phyloP scores from a whole-genome alignment of 805 yeast species.

The Schwanniomyces polymorphus region DNA sequence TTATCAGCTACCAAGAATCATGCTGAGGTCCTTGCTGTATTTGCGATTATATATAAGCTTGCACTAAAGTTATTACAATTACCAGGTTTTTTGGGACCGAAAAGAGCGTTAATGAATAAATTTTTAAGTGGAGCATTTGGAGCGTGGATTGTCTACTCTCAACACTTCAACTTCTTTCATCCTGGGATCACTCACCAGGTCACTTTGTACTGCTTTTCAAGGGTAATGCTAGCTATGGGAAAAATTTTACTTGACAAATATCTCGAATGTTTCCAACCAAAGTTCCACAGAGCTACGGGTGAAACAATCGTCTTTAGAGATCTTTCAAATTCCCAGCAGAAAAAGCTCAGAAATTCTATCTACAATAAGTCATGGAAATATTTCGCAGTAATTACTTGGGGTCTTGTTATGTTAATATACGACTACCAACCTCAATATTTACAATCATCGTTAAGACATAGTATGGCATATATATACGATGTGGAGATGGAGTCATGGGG shows the following conservation, averaged over 20 bases:
- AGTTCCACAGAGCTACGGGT: constrained; percentile 12
- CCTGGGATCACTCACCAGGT: constrained; percentile 67
- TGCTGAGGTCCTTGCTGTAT: constrained; percentile 54
- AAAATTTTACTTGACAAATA: constrained; percentile 46
- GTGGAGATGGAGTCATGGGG: constrained; percentile 53
- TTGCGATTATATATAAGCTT: constrained; percentile 54
- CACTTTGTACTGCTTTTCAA: constrained; percentile 69
- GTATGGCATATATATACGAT: constrained; percentile 72
- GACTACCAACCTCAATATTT: constrained; percentile 60
- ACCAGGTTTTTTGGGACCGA: constrained; percentile 35
- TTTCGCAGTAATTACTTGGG: constrained; percentile 71
- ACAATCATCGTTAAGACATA: constrained; percentile 63
- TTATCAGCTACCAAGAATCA: constrained; percentile 55
- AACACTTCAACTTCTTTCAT: constrained; percentile 43
- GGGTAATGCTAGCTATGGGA: constrained; percentile 64
- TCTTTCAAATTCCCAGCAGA: constrained; percentile 31
- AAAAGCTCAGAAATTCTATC: constrained; percentile 24
- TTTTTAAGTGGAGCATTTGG: constrained; percentile 42
- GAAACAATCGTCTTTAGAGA: constrained; percentile 20
- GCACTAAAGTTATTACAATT: constrained; percentile 27
- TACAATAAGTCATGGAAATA: constrained; percentile 52
- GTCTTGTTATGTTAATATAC: constrained; percentile 68
- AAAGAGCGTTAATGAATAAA: constrained; percentile 24
- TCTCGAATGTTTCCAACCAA: constrained; percentile 36
- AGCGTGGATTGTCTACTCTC: constrained; percentile 44